Conservation (phyloP, 495 filamentous ascomycete genomes). For the Podospora didyma region DNA sequence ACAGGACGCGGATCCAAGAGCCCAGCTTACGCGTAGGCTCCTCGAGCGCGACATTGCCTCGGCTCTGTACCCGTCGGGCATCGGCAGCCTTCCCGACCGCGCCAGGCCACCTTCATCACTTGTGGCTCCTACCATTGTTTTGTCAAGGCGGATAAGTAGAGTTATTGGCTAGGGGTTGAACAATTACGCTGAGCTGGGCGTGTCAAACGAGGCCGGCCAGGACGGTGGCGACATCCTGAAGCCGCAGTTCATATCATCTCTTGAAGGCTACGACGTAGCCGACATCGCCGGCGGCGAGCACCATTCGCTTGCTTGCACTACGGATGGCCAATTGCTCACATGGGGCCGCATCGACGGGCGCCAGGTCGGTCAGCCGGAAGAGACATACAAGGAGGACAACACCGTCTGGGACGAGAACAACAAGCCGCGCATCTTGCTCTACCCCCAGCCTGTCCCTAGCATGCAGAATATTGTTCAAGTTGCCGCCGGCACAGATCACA, state of each 20-base stretch:
- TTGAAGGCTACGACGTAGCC: constrained; percentile 49
- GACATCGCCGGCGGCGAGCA: constrained; percentile 64
- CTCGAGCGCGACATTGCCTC: constrained; percentile 54
- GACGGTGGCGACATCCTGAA: constrained; percentile 51
- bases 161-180: constrained; percentile 87
- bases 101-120: constrained; percentile 52
- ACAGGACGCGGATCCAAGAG: too few relatives aligned
- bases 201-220: constrained; percentile 62
- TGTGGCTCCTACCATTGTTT: constrained; percentile 72
- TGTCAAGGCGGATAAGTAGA: constrained; percentile 66
- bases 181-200: constrained; percentile 74
- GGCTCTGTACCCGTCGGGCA: constrained; percentile 63
- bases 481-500: constrained; percentile 54
- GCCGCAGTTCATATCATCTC: constrained; percentile 40
- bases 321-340: constrained; percentile 57
- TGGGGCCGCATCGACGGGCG: constrained; percentile 67
- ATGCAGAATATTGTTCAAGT: constrained; percentile 31
- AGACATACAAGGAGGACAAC: constrained; percentile 48
- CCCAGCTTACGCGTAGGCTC: constrained; percentile 69
- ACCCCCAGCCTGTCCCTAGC: constrained; percentile 40
- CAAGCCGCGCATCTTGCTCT: constrained; percentile 53
- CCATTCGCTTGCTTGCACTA: constrained; percentile 61
- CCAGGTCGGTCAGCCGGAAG: constrained; percentile 55
- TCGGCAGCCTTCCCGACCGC: constrained; percentile 56
- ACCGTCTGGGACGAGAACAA: constrained; percentile 52